Conservation (phyloP, 768 basidiomycete species). For the Lactarius indigo region DNA sequence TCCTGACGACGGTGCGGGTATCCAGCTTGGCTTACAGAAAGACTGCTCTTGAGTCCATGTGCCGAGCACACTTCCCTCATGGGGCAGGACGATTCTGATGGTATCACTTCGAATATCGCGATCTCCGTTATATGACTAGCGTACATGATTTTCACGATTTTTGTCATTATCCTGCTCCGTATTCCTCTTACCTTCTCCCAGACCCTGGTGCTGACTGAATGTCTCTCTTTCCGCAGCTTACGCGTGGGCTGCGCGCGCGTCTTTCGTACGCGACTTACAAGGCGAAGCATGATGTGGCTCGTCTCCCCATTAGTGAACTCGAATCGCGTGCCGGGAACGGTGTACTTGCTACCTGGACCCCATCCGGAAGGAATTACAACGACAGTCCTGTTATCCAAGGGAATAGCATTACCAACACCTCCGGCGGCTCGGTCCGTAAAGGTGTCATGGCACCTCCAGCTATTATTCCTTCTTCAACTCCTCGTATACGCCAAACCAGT, state of each 20-base stretch:
- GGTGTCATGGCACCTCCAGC: slow-evolving; percentile 46
- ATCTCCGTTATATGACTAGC: neutral
- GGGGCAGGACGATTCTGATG: neutral
- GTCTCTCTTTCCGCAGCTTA: slow-evolving; percentile 51
- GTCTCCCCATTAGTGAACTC: slow-evolving; percentile 63
- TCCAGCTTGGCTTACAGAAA: neutral
- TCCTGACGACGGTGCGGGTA: neutral
- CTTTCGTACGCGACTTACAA: slow-evolving; percentile 84
- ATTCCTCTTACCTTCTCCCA: neutral
- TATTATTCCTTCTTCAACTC: slow-evolving; percentile 23
- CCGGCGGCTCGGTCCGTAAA: slow-evolving; percentile 29
- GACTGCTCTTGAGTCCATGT: neutral
- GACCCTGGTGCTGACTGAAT: slow-evolving; percentile 26
- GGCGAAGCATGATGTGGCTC: slow-evolving; percentile 67
- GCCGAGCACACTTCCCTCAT: neutral
- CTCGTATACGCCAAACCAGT: slow-evolving; percentile 16
- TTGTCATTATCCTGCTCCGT: neutral
- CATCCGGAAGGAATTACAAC: slow-evolving; percentile 42
- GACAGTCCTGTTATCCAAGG: slow-evolving; percentile 51
- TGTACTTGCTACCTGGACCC: slow-evolving; percentile 29
- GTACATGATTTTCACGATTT: slow-evolving; percentile 16
- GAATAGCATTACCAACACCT: slow-evolving; percentile 35
- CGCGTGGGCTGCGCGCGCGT: slow-evolving; percentile 74
- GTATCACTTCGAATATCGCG: neutral
- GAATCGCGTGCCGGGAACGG: slow-evolving; percentile 55